phyloP scores from a whole-genome alignment of 2,329 filamentous ascomycete species.

The Pseudogymnoascus sp. region DNA sequence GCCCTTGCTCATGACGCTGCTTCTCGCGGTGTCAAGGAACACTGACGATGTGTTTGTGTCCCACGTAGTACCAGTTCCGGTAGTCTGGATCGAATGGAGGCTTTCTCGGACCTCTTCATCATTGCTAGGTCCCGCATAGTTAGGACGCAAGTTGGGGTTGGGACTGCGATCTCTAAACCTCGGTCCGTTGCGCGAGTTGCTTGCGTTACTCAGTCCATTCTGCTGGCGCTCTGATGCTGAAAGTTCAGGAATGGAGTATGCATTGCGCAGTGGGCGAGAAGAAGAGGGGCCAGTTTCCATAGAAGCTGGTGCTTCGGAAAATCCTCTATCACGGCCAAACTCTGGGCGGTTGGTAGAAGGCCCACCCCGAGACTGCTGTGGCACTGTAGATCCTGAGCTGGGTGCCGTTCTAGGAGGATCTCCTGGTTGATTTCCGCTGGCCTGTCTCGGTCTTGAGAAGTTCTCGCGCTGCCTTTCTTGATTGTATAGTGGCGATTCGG shows the following conservation, averaged over 20 bases:
- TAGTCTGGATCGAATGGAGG: constrained; percentile 40
- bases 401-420: constrained; percentile 22
- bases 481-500: constrained; percentile 17
- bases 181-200: constrained; percentile 19
- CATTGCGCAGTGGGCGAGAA: constrained; percentile 21
- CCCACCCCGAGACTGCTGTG: constrained; percentile 18
- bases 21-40: constrained; percentile 56
- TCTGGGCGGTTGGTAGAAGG: constrained; percentile 15
- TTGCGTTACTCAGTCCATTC: constrained; percentile 24
- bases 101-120: constrained; percentile 44
- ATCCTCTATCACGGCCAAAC: constrained; percentile 21
- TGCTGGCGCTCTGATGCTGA: constrained; percentile 24
- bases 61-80: neutral
- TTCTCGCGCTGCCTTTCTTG: constrained; percentile 22
- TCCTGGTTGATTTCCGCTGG: constrained; percentile 21
- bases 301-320: constrained; percentile 20
- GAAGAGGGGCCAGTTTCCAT: constrained; percentile 12
- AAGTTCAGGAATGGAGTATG: constrained; percentile 28
- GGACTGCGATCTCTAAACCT: constrained; percentile 17
- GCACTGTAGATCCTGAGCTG: constrained; percentile 19
- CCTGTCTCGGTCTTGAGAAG: constrained; percentile 25
- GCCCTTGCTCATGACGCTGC: constrained; percentile 70
- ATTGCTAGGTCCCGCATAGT: constrained; percentile 24
- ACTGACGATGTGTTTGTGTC: neutral
- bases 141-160: constrained; percentile 23